phyloP scores from a whole-genome alignment of 2,329 filamentous ascomycete species.

The Seiridium unicorne region DNA sequence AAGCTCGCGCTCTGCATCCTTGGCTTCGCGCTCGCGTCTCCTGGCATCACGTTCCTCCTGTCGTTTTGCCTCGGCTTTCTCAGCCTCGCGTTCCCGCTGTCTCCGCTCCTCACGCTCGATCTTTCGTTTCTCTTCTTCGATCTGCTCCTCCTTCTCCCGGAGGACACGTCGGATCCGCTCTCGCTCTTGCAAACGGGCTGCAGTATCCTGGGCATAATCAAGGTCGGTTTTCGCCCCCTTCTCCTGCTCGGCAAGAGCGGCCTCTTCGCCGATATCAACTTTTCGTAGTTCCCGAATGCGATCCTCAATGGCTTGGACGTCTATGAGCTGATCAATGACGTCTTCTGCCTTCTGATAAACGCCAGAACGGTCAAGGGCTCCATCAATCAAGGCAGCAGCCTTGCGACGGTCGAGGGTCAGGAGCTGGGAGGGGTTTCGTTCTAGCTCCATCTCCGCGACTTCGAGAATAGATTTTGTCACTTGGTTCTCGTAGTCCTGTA shows the following conservation, averaged over 20 bases:
- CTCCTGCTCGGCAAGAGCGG: constrained; percentile 61
- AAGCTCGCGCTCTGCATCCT: constrained; percentile 32
- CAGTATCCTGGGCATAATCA: constrained; percentile 68
- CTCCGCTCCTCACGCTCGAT: constrained; percentile 57
- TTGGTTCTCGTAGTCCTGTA: constrained; percentile 66
- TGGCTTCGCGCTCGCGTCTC: constrained; percentile 38
- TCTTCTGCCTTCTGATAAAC: constrained; percentile 72
- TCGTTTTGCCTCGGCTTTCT: constrained; percentile 48
- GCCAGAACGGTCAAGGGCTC: constrained; percentile 72
- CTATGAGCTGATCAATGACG: constrained; percentile 66
- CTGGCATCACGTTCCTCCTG: constrained; percentile 50
- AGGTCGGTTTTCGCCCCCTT: constrained; percentile 72
- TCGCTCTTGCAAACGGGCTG: constrained; percentile 57
- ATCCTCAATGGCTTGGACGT: constrained; percentile 64
- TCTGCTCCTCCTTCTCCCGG: constrained; percentile 55
- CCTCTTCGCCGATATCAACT: constrained; percentile 67
- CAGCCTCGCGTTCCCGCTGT: constrained; percentile 45
- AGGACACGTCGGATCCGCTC: constrained; percentile 61
- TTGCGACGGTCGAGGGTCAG: constrained; percentile 73
- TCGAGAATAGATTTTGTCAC: constrained; percentile 66
- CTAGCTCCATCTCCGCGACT: constrained; percentile 71
- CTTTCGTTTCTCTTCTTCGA: constrained; percentile 60
- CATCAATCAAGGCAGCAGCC: constrained; percentile 73
- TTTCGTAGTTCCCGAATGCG: constrained; percentile 68
- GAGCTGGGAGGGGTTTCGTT: constrained; percentile 69